Conservation (phyloP, 140 eudicot genomes). For the Stevia rebaudiana region DNA sequence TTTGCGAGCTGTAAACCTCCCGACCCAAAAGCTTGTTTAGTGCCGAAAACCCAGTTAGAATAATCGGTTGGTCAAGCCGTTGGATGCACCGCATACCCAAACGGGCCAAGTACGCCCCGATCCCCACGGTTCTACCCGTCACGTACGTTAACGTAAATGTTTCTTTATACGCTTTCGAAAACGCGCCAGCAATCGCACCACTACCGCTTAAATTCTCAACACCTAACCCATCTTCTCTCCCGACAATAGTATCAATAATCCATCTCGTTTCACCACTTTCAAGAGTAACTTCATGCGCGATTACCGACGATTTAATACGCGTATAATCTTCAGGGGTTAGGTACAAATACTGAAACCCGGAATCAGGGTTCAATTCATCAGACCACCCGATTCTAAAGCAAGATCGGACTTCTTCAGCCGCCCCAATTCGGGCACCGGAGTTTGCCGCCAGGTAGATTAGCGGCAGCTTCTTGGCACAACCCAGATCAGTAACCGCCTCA, state of each 20-base stretch:
- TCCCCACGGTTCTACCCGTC: slow-evolving; percentile 95
- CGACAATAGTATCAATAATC: slow-evolving; percentile 82
- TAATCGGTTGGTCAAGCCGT: slow-evolving; percentile 92
- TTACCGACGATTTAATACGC: slow-evolving; percentile 62
- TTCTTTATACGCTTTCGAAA: slow-evolving; percentile 83
- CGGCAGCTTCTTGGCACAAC: slow-evolving; percentile 73
- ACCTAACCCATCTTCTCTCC: slow-evolving; percentile 91
- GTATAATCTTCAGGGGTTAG: slow-evolving; percentile 76
- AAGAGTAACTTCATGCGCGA: slow-evolving; percentile 72
- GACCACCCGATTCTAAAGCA: slow-evolving; percentile 98
- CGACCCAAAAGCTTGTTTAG: slow-evolving; percentile 90
- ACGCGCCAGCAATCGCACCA: slow-evolving; percentile 97
- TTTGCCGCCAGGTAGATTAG: slow-evolving; percentile 93
- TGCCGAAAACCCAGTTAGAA: slow-evolving; percentile 90
- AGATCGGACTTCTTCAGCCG: slow-evolving; percentile 90
- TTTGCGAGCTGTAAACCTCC: slow-evolving; percentile 97
- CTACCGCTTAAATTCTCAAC: slow-evolving; percentile 94
- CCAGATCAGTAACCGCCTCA: slow-evolving; percentile 81
- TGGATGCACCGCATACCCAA: slow-evolving; percentile 99
- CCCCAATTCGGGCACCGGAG: slow-evolving; percentile 97
- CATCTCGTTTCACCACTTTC: slow-evolving; percentile 71
- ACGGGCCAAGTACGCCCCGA: slow-evolving; percentile 97
- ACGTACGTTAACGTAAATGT: slow-evolving; percentile 90
- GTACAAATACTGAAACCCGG: slow-evolving; percentile 87
- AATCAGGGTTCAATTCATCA: slow-evolving; percentile 75